A percentile compares a stretch with the other conserved stretches of the same genome.
These are phyloP conservation scores for Epichloe gansuensis DNA, from an alignment of 2,329 filamentous ascomycete species.

Conservation along the genomic window DNA sequence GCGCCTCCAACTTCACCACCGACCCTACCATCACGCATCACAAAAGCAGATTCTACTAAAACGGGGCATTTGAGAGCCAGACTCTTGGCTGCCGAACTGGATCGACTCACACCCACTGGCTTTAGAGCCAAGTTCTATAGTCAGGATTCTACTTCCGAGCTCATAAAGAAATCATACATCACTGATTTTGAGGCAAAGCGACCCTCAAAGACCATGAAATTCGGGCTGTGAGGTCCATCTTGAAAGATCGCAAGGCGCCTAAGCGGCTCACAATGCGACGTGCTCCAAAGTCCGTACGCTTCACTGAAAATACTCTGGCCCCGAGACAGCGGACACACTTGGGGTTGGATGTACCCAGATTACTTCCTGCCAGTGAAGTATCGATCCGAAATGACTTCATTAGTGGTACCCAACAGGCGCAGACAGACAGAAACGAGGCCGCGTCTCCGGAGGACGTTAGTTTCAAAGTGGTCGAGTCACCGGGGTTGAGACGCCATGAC, in stretches of 20 bases:
- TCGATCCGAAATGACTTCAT: neutral
- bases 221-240: constrained; percentile 15
- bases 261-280: constrained; percentile 15
- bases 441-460: neutral
- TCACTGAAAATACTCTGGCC: constrained; percentile 16
- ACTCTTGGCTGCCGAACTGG: constrained; percentile 6
- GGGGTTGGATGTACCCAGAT: constrained; percentile 15
- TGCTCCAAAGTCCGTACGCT: constrained; percentile 18
- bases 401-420: neutral
- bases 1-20: neutral
- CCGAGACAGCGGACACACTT: constrained; percentile 15
- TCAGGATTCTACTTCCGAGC: constrained; percentile 11
- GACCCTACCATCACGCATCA: constrained; percentile 1
- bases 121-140: constrained; percentile 12
- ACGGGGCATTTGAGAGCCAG: constrained; percentile 7
- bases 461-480: neutral
- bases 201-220: constrained; percentile 11
- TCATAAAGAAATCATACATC: constrained; percentile 11
- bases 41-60: constrained; percentile 4
- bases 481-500: neutral
- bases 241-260: constrained; percentile 17
- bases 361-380: constrained; percentile 2
- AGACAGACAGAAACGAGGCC: neutral
- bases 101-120: constrained; percentile 9
- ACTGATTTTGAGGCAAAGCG: constrained; percentile 12